phyloP scores from a whole-genome alignment of 2,329 filamentous ascomycete genomes.

The Macrophomina tecta region DNA sequence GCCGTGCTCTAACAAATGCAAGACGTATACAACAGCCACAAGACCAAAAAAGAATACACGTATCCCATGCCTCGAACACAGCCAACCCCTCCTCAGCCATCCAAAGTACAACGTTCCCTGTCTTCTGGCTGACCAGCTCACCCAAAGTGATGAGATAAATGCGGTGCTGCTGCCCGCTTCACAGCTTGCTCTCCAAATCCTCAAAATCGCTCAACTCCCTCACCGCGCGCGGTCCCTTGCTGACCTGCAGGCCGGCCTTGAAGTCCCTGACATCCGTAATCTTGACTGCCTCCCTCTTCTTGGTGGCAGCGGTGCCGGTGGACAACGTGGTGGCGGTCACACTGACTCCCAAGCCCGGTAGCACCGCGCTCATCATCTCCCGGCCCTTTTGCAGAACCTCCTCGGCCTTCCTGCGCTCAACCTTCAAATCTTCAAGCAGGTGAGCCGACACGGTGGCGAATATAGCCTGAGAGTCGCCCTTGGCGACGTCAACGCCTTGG shows the following conservation, averaged over 20 bases:
- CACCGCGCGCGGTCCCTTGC: slow-evolving; percentile 73
- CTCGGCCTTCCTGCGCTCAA: slow-evolving; percentile 57
- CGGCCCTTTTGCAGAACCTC: slow-evolving; percentile 58
- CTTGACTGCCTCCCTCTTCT: slow-evolving; percentile 55
- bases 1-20: not conserved
- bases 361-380: slow-evolving; percentile 52
- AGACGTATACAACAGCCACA: not conserved
- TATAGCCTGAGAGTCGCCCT: slow-evolving; percentile 55
- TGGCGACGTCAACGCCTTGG: slow-evolving; percentile 52
- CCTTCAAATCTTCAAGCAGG: slow-evolving; percentile 48
- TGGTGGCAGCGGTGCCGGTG: slow-evolving; percentile 39
- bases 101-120: not conserved
- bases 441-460: slow-evolving; percentile 59
- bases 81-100: not conserved
- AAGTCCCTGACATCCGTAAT: slow-evolving; percentile 82
- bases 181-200: slow-evolving; percentile 83
- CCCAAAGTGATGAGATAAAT: not conserved
- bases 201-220: slow-evolving; percentile 84
- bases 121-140: not conserved
- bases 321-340: not conserved
- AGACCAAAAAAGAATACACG: not conserved
- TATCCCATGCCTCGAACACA: not conserved
- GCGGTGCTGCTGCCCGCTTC: slow-evolving; percentile 33
- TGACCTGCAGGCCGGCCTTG: slow-evolving; percentile 77
- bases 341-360: slow-evolving; percentile 54